Conservation (phyloP, 257 asterid genomes). For the Solanum chmielewskii region DNA sequence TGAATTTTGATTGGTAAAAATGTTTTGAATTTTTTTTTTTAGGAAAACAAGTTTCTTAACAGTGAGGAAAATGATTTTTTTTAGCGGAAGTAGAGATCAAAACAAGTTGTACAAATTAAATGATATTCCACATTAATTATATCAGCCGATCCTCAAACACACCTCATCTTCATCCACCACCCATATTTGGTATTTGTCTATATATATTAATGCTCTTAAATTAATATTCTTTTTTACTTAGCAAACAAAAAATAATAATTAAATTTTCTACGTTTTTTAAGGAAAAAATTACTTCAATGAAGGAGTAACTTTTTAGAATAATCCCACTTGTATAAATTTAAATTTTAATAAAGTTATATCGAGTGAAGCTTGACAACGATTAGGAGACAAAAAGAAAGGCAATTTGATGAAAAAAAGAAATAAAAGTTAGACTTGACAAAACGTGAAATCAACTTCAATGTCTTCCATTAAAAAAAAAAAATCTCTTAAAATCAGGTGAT, state of each 20-base stretch:
- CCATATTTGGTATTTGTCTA: neutral
- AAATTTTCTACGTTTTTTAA: neutral
- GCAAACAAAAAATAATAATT: neutral
- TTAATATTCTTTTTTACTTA: neutral
- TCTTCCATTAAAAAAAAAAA: neutral
- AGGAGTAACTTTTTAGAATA: neutral
- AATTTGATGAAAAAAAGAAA: neutral
- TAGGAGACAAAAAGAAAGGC: neutral
- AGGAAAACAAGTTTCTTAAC: neutral
- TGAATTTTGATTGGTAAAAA: neutral
- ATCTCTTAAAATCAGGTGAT: neutral
- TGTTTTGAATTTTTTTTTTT: neutral
- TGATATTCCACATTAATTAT: neutral
- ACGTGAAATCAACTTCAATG: neutral
- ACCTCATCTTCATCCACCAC: neutral
- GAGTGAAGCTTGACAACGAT: neutral
- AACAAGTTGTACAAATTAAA: neutral
- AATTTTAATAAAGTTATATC: neutral
- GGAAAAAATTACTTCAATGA: neutral
- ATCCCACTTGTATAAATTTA: neutral
- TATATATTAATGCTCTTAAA: neutral
- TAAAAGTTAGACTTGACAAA: neutral
- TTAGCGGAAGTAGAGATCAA: rapidly evolving
- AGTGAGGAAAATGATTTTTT: rapidly evolving
- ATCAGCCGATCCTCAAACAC: rapidly evolving